Base-by-base conservation (phyloP, 1,284 basidiomycete species). In the Cryptococcus depauperatus region DNA sequence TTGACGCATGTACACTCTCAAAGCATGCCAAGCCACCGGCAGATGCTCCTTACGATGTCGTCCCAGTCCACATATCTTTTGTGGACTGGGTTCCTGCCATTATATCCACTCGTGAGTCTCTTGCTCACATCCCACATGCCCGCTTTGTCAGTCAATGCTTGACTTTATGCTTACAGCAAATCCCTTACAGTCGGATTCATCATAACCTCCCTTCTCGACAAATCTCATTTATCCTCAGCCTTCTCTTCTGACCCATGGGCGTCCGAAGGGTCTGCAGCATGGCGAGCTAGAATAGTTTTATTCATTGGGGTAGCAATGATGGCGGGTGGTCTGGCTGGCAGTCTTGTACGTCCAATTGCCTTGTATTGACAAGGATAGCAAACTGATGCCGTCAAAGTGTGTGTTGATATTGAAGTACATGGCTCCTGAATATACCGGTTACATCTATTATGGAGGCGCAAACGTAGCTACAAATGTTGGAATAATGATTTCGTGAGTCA, bases 291-390 rank as follows among this genome's bases (percentile, higher is more conserved):
- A 28, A 72, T 93, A 51, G 81, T 93, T 57, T 72, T 97, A 56
- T 98, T 98, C 71, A 79, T 97, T 52, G 93, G 93, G 0, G 96
- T 98, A 62, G 91, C 93, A 0, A 71, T 97, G 42, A 89, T 97
- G 87, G 92, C 92, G 0, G 92, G 92, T 22, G 93, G 92, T 1
- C 70, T 97, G 42, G 92, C 92, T 10, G 92, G 92, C 37, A 91
- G 87, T 62, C 79, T 93, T 60, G 88, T 91, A 62, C 8, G 5
- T 32, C 16, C 6, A 33, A 22, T 42, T 14, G 35, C 23, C 19
- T 26, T 27, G 26, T 11, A 23, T 35, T 22, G 19, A 37, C 16
- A n/a, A 7, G 16, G 27, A 22, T 50, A 25, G 14, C 7, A 16
- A 13, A 23, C 10, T 18, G 13, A 27, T 22, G 19, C 18, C 16